Evolutionary conservation across 2,329 filamentous ascomycete species (phyloP), one percentile per base, ranked within the genome.

Genomic region (Blastomyces percursus): DNA sequence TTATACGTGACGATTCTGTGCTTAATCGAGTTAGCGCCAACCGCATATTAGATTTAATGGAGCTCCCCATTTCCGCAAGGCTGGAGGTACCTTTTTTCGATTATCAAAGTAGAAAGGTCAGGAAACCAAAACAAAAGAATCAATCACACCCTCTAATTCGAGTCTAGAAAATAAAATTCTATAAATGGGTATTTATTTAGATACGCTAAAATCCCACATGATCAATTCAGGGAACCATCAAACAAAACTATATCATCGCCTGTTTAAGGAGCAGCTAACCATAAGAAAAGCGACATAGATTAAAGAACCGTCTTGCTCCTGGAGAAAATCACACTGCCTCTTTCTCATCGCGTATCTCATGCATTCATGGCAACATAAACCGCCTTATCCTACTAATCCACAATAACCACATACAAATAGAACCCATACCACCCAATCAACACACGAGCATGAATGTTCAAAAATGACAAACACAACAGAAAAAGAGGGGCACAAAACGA

Each of bases 311-410:
- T 8, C 19, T 7, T 16, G 35, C 35, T 56, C 54, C 35, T 5
- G 16, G 7, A 35, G 44, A 59, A 59, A 27, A 24, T 16, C 38
- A 46, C 11, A 27, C 40, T 44, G 3, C 11, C 40, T 24, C 21
- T 40, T 46, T 14, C 56, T 32, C 38, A 59, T 48, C 24, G 35
- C 56, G n/a, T 59, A 59, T 32, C 24, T 59, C 56, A 59, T 59
- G 35, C 27, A 59, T 59, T 9, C 56, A 46, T 59, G 56, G 24
- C 42, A 44, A 59, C 56, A 59, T 19, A 46, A 48, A 46, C 56
- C 56, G 6, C 40, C 24, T 40, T 48, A 11, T 12, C 32, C 24
- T 40, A n/a, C 42, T 5, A 44, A 30, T 48, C 56, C 40, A 42
- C 27, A 60, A 48, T 27, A 50, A 51, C 44, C 21, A 30, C 42